Conservation (phyloP, 768 basidiomycete species). For the Holtermannia corniformis region DNA sequence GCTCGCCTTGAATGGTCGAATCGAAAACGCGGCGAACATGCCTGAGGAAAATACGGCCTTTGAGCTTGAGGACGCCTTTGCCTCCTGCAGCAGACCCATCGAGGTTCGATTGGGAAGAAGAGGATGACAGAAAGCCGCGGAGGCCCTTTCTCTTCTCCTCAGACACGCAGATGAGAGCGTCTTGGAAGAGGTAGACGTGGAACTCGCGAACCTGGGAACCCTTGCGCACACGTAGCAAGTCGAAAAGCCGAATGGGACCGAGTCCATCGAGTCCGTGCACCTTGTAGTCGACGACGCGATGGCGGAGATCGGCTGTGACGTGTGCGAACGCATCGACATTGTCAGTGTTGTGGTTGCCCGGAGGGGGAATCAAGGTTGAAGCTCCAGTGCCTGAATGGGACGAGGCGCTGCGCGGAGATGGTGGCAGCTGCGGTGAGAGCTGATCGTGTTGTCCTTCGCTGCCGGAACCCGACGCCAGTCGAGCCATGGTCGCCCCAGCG, state of each 20-base stretch:
- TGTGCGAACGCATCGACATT: constrained; percentile 53
- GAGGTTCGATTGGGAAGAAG: constrained; percentile 18
- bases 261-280: constrained; percentile 73
- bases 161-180: constrained; percentile 95
- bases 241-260: constrained; percentile 83
- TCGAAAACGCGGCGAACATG: constrained; percentile 87
- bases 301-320: constrained; percentile 79
- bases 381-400: constrained; percentile 2
- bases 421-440: constrained; percentile 20
- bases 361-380: constrained; percentile 1
- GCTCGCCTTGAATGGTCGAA: constrained; percentile 57
- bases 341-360: not conserved
- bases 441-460: constrained; percentile 1
- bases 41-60: constrained; percentile 88
- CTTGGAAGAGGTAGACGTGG: constrained; percentile 91
- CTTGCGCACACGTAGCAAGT: constrained; percentile 76
- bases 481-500: not conserved
- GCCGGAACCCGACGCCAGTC: not conserved
- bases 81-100: constrained; percentile 10
- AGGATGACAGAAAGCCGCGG: constrained; percentile 56
- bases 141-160: constrained; percentile 86
- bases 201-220: constrained; percentile 87
- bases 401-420: constrained; percentile 19
- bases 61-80: constrained; percentile 68
- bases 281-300: constrained; percentile 92